phyloP scores from a whole-genome alignment of 2,329 filamentous ascomycete genomes.

The Hypoxylon sp. region DNA sequence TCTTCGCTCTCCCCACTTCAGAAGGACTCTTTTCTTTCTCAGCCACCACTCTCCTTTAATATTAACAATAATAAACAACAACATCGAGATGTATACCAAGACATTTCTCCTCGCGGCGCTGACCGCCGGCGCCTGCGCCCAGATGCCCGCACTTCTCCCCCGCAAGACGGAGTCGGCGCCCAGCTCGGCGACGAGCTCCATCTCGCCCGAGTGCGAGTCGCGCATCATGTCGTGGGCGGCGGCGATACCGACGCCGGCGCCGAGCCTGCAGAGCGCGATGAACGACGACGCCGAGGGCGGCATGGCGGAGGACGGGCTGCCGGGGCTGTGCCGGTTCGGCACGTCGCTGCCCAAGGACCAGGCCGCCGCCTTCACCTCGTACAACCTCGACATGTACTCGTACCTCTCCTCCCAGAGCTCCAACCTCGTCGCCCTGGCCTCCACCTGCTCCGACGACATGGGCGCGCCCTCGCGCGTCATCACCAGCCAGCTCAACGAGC shows the following conservation, averaged over 20 bases:
- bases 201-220: constrained; percentile 19
- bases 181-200: constrained; percentile 1
- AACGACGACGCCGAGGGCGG: not conserved
- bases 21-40: not conserved
- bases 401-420: constrained; percentile 27
- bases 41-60: constrained; percentile 21
- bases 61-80: constrained; percentile 8
- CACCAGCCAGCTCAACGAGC: constrained; percentile 21
- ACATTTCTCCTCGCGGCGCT: constrained; percentile 21
- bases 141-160: constrained; percentile 10
- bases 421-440: constrained; percentile 19
- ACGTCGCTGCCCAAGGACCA: not conserved
- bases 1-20: constrained; percentile 5
- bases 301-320: not conserved
- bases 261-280: constrained; percentile 3
- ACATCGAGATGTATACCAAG: constrained; percentile 31
- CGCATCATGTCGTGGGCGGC: constrained; percentile 19
- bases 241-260: constrained; percentile 17
- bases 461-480: constrained; percentile 21
- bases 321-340: constrained; percentile 16
- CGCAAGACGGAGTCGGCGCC: constrained; percentile 7
- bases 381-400: constrained; percentile 27
- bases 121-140: constrained; percentile 17
- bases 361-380: constrained; percentile 16
- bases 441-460: constrained; percentile 22